Base-by-base conservation (phyloP, 1,284 basidiomycete species). In the Cutaneotrichosporon mucoides region DNA sequence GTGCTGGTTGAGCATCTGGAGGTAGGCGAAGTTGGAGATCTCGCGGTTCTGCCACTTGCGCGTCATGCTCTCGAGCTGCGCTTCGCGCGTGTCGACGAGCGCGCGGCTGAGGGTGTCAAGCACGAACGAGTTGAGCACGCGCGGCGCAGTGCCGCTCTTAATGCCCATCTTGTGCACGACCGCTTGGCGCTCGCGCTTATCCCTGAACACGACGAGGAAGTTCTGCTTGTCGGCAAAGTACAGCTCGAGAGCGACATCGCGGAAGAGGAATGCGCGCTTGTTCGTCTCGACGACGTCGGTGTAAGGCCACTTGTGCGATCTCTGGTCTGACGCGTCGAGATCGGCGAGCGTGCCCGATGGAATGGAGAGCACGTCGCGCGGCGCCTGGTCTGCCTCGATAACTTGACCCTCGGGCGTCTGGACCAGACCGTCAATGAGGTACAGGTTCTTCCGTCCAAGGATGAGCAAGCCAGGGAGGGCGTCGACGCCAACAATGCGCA, bases 381-480 rank as follows among this genome's bases (percentile, higher is more conserved):
- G 90, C 3, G 92, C 92, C 67, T 95, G 90, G 65, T 84, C 85
- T 1, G 89, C 90, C 68, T 93, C 90, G 52, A 96, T 87, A 41
- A 97, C 85, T 73, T 95, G 92, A 0, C 92, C 92, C 48, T 87
- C 85, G 8, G 88, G 84, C 55, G 86, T 88, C 73, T 95, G 89
- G 12, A 95, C 88, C n/a, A 96, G 81, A 5, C 93, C 92, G 69
- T 97, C 92, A 12, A 97, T 80, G 80, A 97, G 88, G 69, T 97
- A 97, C 6, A 97, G 77, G 69, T 92, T 89, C 4, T 85, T 87
- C 54, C 83, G 83, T 13, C 92, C 93, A 34, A 93, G 83, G 52
- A 97, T 93, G 33, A 96, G 81, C 7, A 97, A 81, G 2, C 92
- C 91, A 58, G 92, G 91, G 88, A 65, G 60, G 2, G 54, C 89